Evolutionary conservation across 208 protist genomes (phyloP).

Genomic region (Trypanosoma theileri): DNA sequence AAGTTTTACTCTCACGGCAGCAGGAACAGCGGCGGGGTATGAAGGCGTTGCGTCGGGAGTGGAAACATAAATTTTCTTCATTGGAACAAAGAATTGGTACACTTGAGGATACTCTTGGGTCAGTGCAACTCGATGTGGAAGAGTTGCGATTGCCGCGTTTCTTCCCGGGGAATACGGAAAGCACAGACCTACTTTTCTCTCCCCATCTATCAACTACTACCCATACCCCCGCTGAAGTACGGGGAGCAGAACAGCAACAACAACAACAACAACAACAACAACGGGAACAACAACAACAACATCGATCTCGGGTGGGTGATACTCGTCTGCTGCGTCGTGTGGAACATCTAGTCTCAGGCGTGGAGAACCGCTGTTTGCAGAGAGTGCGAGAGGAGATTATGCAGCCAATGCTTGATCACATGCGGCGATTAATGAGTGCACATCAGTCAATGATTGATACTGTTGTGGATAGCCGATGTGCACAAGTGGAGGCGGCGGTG

Average conservation of each 20-base stretch:
- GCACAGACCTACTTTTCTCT: neutral
- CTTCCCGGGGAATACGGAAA: neutral
- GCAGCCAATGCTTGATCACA: constrained; percentile 63
- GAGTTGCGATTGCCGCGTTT: constrained; percentile 20
- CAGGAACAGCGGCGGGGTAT: constrained; percentile 23
- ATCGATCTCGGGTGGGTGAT: too few species aligned
- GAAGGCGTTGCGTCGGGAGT: constrained; percentile 31
- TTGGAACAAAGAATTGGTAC: constrained; percentile 25
- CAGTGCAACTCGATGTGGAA: constrained; percentile 11
- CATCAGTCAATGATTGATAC: constrained; percentile 75
- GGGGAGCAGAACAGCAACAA: neutral
- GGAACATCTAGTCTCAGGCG: constrained; percentile 2
- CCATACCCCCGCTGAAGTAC: neutral
- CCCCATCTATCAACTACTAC: neutral
- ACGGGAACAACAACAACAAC: too few species aligned
- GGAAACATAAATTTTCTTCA: constrained; percentile 28
- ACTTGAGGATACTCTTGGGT: constrained; percentile 12
- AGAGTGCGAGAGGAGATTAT: constrained; percentile 44
- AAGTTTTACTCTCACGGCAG: constrained; percentile 19
- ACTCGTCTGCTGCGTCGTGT: constrained; percentile 6
- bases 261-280: too few species aligned
- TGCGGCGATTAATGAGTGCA: constrained; percentile 63
- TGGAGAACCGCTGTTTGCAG: constrained; percentile 18
- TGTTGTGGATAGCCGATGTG: constrained; percentile 67
- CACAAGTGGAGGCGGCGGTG: constrained; percentile 38